Evolutionary conservation across 805 yeast species (phyloP).

Genomic region (Ogataea salicorniae): DNA sequence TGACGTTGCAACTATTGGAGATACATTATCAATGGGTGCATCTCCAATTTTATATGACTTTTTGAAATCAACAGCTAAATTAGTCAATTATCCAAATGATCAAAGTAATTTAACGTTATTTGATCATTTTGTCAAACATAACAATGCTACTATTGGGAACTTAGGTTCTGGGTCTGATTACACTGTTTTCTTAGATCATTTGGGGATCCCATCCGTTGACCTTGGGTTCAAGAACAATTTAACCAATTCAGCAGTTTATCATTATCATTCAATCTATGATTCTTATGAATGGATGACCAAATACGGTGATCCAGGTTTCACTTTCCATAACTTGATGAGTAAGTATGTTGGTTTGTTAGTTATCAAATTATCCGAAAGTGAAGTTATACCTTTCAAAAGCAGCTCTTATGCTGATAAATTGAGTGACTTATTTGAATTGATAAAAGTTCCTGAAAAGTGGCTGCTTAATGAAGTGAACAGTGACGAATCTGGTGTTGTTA

Average conservation of each 20-base stretch:
- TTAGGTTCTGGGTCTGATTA: slow-evolving; percentile 73
- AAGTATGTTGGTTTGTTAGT: slow-evolving; percentile 48
- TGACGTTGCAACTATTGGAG: slow-evolving; percentile 62
- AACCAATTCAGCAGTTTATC: slow-evolving; percentile 54
- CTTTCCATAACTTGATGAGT: slow-evolving; percentile 51
- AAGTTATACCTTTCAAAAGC: slow-evolving; percentile 39
- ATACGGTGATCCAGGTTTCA: slow-evolving; percentile 59
- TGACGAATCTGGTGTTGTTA: not conserved
- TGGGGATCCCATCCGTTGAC: slow-evolving; percentile 59
- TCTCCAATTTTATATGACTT: slow-evolving; percentile 55
- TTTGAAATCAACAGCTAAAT: slow-evolving; percentile 39
- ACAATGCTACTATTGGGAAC: slow-evolving; percentile 34
- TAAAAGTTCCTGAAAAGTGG: slow-evolving; percentile 26
- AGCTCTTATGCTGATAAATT: slow-evolving; percentile 50
- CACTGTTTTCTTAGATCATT: slow-evolving; percentile 53
- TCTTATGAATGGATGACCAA: slow-evolving; percentile 65
- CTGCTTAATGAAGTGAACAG: slow-evolving; percentile 1
- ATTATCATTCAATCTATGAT: slow-evolving; percentile 73
- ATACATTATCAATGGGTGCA: slow-evolving; percentile 43
- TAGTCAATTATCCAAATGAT: slow-evolving; percentile 41
- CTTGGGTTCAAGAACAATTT: slow-evolving; percentile 43
- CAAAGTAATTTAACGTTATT: slow-evolving; percentile 25
- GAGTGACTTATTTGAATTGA: slow-evolving; percentile 40
- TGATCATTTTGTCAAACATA: slow-evolving; percentile 32
- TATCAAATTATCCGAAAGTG: slow-evolving; percentile 43